Percentiles rank a stretch among this genome's conserved stretches.
Conservation (phyloP, 768 basidiomycete species). For the Suillus americanus region DNA sequence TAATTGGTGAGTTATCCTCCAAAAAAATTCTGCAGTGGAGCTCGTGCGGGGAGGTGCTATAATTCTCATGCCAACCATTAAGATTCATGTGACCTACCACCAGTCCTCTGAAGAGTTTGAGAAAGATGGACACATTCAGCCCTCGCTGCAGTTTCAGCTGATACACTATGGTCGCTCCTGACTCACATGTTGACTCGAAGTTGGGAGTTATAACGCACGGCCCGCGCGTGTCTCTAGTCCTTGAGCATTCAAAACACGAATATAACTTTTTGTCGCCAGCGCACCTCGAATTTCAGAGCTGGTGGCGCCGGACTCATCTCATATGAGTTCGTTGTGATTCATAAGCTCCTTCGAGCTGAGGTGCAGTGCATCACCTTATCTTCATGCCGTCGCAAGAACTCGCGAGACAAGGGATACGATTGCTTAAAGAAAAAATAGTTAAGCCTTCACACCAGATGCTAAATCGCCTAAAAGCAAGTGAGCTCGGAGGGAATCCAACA, state of each 20-base stretch:
- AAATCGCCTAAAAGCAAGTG: neutral
- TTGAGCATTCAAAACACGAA: neutral
- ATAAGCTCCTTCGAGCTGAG: neutral
- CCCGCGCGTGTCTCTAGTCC: neutral
- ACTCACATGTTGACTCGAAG: neutral
- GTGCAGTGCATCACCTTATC: neutral
- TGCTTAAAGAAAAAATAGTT: neutral
- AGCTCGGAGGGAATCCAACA: neutral
- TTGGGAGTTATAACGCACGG: neutral
- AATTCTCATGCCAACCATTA: neutral
- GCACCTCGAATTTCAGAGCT: neutral
- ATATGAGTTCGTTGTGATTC: neutral
- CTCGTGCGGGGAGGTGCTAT: neutral
- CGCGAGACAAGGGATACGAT: neutral
- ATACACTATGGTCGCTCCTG: neutral
- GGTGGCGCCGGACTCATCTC: neutral
- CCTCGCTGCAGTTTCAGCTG: neutral
- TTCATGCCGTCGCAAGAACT: neutral
- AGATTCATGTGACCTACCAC: neutral
- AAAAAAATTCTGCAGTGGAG: neutral
- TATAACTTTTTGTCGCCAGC: neutral
- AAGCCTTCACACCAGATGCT: neutral
- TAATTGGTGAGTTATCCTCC: neutral
- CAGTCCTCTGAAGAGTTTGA: neutral
- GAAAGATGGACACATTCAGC: neutral